phyloP scores from a whole-genome alignment of 306 rosid genomes.

The Pueraria montana region DNA sequence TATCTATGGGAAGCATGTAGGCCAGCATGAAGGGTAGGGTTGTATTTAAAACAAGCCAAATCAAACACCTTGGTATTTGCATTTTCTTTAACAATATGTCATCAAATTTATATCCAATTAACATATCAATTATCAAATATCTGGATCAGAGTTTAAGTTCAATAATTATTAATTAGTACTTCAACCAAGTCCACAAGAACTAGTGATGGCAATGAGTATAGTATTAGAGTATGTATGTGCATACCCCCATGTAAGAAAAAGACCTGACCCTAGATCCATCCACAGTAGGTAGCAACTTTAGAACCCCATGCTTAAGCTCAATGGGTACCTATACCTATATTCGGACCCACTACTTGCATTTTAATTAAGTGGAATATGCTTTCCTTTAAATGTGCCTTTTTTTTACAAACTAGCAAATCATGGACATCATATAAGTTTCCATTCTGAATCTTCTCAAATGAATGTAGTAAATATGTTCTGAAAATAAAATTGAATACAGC shows the following conservation, averaged over 20 bases:
- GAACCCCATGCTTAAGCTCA: neutral
- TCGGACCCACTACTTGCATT: neutral
- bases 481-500: slow-evolving; percentile 19
- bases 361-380: neutral
- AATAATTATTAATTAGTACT: slow-evolving; percentile 8
- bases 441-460: slow-evolving; percentile 30
- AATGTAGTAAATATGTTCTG: slow-evolving; percentile 30
- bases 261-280: neutral
- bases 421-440: slow-evolving; percentile 1
- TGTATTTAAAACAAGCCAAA: neutral
- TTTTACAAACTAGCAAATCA: neutral
- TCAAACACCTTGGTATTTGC: neutral
- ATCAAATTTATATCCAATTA: slow-evolving; percentile 28
- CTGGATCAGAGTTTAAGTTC: slow-evolving; percentile 20
- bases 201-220: neutral
- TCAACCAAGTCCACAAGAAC: neutral
- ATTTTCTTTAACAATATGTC: neutral
- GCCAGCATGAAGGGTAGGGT: neutral
- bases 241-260: neutral
- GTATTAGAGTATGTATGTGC: neutral
- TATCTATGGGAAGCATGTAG: neutral
- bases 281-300: neutral
- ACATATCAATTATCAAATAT: slow-evolving; percentile 27
- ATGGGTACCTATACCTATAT: neutral
- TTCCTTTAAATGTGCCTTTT: neutral